phyloP scores from a whole-genome alignment of 306 rosid species.

The Vicia villosa region DNA sequence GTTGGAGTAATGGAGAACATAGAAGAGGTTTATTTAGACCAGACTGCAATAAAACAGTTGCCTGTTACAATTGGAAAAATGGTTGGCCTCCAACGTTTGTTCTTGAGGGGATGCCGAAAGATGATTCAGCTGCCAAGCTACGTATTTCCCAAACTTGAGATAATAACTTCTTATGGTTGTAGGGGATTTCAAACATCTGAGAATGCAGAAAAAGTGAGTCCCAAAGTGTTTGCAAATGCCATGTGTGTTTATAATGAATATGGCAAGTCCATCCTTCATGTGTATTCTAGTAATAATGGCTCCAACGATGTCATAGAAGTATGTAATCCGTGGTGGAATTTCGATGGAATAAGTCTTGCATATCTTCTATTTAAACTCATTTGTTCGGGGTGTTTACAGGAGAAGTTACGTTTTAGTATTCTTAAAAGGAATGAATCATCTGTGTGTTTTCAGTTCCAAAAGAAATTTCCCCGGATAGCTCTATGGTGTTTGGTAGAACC shows the following conservation, averaged over 20 bases:
- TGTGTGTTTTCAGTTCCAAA: no score
- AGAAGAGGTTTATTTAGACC: slow-evolving; percentile 9
- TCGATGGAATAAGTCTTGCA: no score
- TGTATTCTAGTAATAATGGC: neutral
- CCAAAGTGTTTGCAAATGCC: neutral
- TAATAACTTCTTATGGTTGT: neutral
- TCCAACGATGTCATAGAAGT: neutral
- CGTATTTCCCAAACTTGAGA: slow-evolving; percentile 11
- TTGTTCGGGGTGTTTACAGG: no score
- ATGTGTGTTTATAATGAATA: slow-evolving; percentile 5
- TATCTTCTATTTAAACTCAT: no score
- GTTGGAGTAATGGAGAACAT: slow-evolving; percentile 26
- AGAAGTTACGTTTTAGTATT: no score
- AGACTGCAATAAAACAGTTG: neutral
- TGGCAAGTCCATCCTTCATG: neutral
- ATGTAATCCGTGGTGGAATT: neutral
- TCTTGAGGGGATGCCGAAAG: neutral
- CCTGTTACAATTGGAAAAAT: slow-evolving; percentile 24
- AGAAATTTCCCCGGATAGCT: no score
- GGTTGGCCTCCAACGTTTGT: slow-evolving; percentile 6
- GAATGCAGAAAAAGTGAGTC: neutral
- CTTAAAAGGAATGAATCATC: no score
- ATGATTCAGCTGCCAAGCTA: slow-evolving; percentile 7
- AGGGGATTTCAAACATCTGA: neutral
- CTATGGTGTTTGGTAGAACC: no score